phyloP scores from a whole-genome alignment of 441 rosid genomes.

The Pelargonium fulgidum region DNA sequence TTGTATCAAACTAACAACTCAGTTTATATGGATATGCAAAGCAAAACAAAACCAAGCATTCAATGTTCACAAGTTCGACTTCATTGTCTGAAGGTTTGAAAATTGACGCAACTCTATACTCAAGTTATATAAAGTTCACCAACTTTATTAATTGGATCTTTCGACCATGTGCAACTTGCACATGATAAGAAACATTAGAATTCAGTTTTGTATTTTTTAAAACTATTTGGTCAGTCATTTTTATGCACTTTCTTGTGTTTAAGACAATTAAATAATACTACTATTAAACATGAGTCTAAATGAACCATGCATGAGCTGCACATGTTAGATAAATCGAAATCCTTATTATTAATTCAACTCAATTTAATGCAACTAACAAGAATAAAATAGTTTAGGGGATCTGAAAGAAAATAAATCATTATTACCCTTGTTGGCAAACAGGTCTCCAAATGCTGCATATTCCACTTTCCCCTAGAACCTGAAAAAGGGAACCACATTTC shows the following conservation, averaged over 20 bases:
- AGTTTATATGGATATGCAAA: neutral
- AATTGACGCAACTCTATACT: too few species aligned
- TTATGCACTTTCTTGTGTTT: too few species aligned
- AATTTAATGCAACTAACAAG: neutral
- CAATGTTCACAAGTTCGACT: neutral
- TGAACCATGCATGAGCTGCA: neutral
- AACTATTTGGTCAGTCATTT: too few species aligned
- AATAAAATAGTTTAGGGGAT: neutral
- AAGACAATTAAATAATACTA: too few species aligned
- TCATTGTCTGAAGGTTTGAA: slow-evolving; percentile 1
- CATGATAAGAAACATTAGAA: too few species aligned
- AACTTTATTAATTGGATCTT: too few species aligned
- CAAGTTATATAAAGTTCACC: too few species aligned
- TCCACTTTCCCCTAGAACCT: slow-evolving; percentile 61
- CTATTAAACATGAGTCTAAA: too few species aligned
- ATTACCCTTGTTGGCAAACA: slow-evolving; percentile 82
- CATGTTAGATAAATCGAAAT: neutral
- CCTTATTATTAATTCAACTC: neutral
- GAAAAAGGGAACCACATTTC: slow-evolving; percentile 8
- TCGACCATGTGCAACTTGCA: too few species aligned
- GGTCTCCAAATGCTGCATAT: slow-evolving; percentile 92
- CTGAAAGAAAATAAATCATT: neutral
- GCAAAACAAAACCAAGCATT: neutral
- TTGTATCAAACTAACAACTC: neutral
- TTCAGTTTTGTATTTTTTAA: too few species aligned